A percentile compares a stretch with the other conserved stretches of the same genome.
Evolutionary conservation across 169 alveolate genomes (phyloP).

Genomic region (Babesia caballi): DNA sequence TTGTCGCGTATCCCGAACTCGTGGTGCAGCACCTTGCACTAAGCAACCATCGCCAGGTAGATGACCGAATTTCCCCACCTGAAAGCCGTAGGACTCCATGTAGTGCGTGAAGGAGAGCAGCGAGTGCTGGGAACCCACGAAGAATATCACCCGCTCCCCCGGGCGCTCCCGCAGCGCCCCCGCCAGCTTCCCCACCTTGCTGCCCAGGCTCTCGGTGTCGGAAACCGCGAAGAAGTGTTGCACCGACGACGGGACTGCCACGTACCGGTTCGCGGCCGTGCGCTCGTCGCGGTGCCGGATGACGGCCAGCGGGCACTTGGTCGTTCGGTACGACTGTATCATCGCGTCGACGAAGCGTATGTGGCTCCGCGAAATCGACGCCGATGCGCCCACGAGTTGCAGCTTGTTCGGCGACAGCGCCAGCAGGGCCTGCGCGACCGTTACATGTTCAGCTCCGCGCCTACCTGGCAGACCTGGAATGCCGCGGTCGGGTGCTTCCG

Average conservation of each 20-base stretch:
- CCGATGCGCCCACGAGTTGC: conserved; percentile 62
- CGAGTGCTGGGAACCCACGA: conserved; percentile 44
- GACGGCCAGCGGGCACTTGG: conserved; percentile 44
- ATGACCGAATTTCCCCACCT: conserved; percentile 7
- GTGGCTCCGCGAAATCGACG: conserved; percentile 53
- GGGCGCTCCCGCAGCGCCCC: background rate
- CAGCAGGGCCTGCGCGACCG: conserved; percentile 35
- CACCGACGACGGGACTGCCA: conserved; percentile 42
- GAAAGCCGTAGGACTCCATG: conserved; percentile 14
- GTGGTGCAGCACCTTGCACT: conserved; percentile 64
- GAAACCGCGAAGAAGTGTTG: conserved; percentile 32
- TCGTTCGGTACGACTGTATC: conserved; percentile 37
- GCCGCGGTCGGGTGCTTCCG: conserved; percentile 50
- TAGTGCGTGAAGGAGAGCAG: conserved; percentile 27
- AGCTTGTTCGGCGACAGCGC: conserved; percentile 43
- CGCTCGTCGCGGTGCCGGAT: conserved; percentile 33
- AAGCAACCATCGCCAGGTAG: background rate
- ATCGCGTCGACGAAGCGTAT: conserved; percentile 35
- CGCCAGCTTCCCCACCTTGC: conserved; percentile 23
- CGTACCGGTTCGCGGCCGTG: conserved; percentile 51
- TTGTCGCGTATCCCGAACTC: conserved; percentile 59
- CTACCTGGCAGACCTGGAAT: conserved; percentile 56
- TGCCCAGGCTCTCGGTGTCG: conserved; percentile 28
- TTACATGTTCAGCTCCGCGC: background rate
- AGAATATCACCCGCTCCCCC: conserved; percentile 16